These are phyloP conservation scores for Tulasnella sp. DNA, from an alignment of 768 basidiomycete genomes.

Conservation along the genomic window DNA sequence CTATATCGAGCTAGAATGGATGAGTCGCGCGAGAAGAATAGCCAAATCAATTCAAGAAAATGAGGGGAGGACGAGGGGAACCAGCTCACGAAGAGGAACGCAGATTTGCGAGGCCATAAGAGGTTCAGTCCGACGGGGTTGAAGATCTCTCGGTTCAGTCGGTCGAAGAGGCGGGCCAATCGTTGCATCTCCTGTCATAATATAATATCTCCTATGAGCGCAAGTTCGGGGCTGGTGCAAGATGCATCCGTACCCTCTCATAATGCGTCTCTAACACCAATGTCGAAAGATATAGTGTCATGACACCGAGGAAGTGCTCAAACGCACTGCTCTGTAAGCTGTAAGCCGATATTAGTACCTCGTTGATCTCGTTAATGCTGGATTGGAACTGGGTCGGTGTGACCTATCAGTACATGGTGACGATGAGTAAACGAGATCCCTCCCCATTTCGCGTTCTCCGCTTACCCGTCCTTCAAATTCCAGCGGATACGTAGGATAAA, in stretches of 20 bases:
- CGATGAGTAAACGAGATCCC: neutral
- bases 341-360: slow-evolving; percentile 75
- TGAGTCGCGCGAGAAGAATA: neutral
- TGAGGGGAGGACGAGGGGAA: neutral
- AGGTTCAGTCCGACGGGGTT: slow-evolving; percentile 83
- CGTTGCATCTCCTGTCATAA: slow-evolving; percentile 68
- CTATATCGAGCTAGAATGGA: slow-evolving; percentile 73
- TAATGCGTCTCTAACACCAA: slow-evolving; percentile 66
- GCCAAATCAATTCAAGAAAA: neutral
- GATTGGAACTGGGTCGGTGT: slow-evolving; percentile 83
- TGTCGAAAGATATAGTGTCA: slow-evolving; percentile 70
- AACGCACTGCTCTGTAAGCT: slow-evolving; percentile 57
- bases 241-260: slow-evolving; percentile 46
- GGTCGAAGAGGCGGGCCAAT: slow-evolving; percentile 49
- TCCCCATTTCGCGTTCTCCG: slow-evolving; percentile 15
- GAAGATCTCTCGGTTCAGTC: slow-evolving; percentile 60
- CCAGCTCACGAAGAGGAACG: slow-evolving; percentile 75
- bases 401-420: slow-evolving; percentile 54
- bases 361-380: slow-evolving; percentile 85
- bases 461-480: slow-evolving; percentile 89
- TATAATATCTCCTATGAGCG: neutral
- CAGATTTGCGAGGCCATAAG: slow-evolving; percentile 72
- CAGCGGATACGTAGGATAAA: slow-evolving; percentile 76
- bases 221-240: neutral
- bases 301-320: slow-evolving; percentile 68